Percentiles rank a stretch among this genome's conserved stretches.
These are phyloP conservation scores for Penicillium sp. DNA, from an alignment of 2,329 filamentous ascomycete species.

Conservation along the genomic window DNA sequence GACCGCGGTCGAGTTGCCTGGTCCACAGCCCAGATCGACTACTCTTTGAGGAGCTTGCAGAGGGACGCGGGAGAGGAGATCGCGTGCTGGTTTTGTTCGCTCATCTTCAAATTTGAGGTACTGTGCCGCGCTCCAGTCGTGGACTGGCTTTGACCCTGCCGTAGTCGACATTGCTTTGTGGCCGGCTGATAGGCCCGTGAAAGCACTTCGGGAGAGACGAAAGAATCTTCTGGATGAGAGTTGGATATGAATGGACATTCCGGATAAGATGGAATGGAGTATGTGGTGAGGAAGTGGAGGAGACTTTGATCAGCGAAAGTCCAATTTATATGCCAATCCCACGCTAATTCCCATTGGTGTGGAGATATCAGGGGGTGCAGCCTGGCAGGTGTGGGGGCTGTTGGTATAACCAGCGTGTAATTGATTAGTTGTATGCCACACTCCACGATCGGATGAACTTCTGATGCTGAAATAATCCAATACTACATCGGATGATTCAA, in stretches of 20 bases:
- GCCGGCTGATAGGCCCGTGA: slow-evolving; percentile 10
- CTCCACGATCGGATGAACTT: neutral
- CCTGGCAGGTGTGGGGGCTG: neutral
- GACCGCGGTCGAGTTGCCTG: slow-evolving; percentile 63
- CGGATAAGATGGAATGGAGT: neutral
- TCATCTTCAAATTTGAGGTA: slow-evolving; percentile 63
- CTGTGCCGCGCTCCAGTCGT: slow-evolving; percentile 62
- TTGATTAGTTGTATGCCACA: neutral
- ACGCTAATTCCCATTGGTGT: neutral
- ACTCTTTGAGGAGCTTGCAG: slow-evolving; percentile 52
- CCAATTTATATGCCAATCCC: neutral
- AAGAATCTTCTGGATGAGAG: slow-evolving; percentile 14
- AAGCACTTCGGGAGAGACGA: slow-evolving; percentile 13
- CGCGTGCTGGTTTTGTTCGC: slow-evolving; percentile 59
- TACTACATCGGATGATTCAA: slow-evolving; percentile 5
- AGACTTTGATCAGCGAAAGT: neutral
- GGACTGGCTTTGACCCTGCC: slow-evolving; percentile 11
- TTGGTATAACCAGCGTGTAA: neutral
- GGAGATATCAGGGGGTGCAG: neutral
- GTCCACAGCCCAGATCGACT: slow-evolving; percentile 66
- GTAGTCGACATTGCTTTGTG: slow-evolving; percentile 17
- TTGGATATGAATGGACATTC: slow-evolving; percentile 17
- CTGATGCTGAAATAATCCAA: too few relatives aligned
- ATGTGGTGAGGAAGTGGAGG: neutral
- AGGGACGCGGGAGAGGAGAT: slow-evolving; percentile 59